Evolutionary conservation across 2,329 filamentous ascomycete species (phyloP).

Genomic region (Dactylella cylindrospora): DNA sequence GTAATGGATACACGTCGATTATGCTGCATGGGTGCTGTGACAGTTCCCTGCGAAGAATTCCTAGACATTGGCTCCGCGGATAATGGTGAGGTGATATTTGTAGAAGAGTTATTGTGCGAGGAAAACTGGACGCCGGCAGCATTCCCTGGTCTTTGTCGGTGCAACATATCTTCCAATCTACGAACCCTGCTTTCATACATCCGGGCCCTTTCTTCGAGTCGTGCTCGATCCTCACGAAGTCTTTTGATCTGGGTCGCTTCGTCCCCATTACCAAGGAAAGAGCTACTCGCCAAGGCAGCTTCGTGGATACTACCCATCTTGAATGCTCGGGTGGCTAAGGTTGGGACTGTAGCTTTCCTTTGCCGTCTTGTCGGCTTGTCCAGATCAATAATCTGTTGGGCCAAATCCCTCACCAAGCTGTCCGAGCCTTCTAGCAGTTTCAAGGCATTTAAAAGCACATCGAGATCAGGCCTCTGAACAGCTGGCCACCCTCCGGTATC

Average conservation of each 20-base stretch:
- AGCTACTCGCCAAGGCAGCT: slow-evolving; percentile 80
- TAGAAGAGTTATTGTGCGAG: slow-evolving; percentile 55
- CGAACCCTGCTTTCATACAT: slow-evolving; percentile 88
- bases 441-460: slow-evolving; percentile 69
- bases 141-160: slow-evolving; percentile 69
- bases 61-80: slow-evolving; percentile 54
- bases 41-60: slow-evolving; percentile 57
- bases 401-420: slow-evolving; percentile 69
- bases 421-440: slow-evolving; percentile 67
- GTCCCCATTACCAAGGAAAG: slow-evolving; percentile 82
- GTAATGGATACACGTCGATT: slow-evolving; percentile 55
- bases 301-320: slow-evolving; percentile 96
- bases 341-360: slow-evolving; percentile 60
- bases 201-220: slow-evolving; percentile 71
- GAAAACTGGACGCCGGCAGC: slow-evolving; percentile 51
- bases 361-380: slow-evolving; percentile 64
- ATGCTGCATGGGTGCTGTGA: slow-evolving; percentile 55
- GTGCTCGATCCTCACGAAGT: slow-evolving; percentile 79
- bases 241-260: slow-evolving; percentile 60
- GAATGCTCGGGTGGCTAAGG: slow-evolving; percentile 58
- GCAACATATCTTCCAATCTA: slow-evolving; percentile 85
- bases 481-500: slow-evolving; percentile 76
- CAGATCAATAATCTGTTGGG: slow-evolving; percentile 75
- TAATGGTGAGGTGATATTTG: slow-evolving; percentile 56
- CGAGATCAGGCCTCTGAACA: slow-evolving; percentile 73